A percentile compares a stretch with the other conserved stretches of the same genome.
Evolutionary conservation across 1,139 yeast genomes (phyloP).

Genomic region (Candida gigantensis): DNA sequence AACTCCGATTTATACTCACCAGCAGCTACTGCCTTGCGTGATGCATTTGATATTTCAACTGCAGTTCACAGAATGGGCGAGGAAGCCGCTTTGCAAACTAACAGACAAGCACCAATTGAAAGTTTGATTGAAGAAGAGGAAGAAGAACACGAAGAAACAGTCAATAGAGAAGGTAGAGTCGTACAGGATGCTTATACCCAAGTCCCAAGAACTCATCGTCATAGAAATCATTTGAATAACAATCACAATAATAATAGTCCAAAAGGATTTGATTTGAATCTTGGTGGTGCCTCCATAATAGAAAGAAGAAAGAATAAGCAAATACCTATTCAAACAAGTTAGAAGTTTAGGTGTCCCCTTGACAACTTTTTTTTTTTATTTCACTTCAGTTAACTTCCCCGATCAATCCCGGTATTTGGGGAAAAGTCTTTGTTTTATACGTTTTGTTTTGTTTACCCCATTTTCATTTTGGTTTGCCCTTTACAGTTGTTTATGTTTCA

Average conservation of each 20-base stretch:
- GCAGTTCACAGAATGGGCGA: conserved; percentile 94
- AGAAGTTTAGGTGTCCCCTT: too few relatives aligned
- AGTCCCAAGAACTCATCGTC: conserved; percentile 13
- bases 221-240: conserved; percentile 19
- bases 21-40: conserved; percentile 88
- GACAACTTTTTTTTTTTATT: too few relatives aligned
- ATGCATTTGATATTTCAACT: conserved; percentile 91
- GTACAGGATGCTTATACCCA: conserved; percentile 17
- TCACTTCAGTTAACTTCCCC: too few relatives aligned
- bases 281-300: conserved; percentile 79
- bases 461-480: too few relatives aligned
- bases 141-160: conserved; percentile 32
- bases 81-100: conserved; percentile 59
- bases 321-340: conserved; percentile 14
- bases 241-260: conserved; percentile 6
- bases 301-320: conserved; percentile 62
- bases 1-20: conserved; percentile 61
- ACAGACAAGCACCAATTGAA: conserved; percentile 24
- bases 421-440: too few relatives aligned
- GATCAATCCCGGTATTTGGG: too few relatives aligned
- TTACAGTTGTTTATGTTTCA: too few relatives aligned
- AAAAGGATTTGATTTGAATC: conserved; percentile 63
- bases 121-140: conserved; percentile 42
- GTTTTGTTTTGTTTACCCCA: too few relatives aligned
- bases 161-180: conserved; percentile 21